Evolutionary conservation across 179 eudicot genomes (phyloP), one percentile per base, ranked within the genome.

Genomic region (Spergularia azorica): DNA sequence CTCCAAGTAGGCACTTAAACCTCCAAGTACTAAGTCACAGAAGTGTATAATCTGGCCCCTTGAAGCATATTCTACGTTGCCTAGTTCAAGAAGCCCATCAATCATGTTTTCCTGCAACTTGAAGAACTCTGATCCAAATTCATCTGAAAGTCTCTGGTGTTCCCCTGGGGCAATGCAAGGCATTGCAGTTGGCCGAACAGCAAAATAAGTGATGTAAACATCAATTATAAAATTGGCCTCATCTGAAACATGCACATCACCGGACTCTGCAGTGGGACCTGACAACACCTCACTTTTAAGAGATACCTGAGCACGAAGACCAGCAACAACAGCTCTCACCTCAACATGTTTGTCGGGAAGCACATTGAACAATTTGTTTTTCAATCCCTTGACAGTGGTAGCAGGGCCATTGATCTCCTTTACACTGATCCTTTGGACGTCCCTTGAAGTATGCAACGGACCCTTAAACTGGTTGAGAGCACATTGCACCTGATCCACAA

Each of bases 301-400:
- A 55, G 92, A 88, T 56, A 94, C 50, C 41, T 75, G 83, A 79
- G 92, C 63, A 39, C 62, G 82, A 71, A 93, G 93, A 64, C 98
- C 99, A 71, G 87, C 86, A 70, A 92, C 83, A 67, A 88, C 70
- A 17, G 80, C 89, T 77, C 83, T 92, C 77, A 92, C 67, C 72
- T 89, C 93, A 67, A 88, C 76, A 79, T 85, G 87, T 69, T 88
- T 83, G 54, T 83, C 83, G 17, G 96, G 97, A 85, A 94, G 81
- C 72, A 88, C 74, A 73, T 82, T 83, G 77, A 83, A 79, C 73
- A 96, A 43, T 61, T 69, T 69, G 60, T 68, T 76, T 79, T 83
- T 81, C 87, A 87, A 71, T 76, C 76, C 79, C 76, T 81, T 76
- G 63, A 81, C 63, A 80, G 57, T 71, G 65, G 72, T 76, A 63